phyloP scores from a whole-genome alignment of 768 basidiomycete genomes.

The Dioszegia aurantiaca region DNA sequence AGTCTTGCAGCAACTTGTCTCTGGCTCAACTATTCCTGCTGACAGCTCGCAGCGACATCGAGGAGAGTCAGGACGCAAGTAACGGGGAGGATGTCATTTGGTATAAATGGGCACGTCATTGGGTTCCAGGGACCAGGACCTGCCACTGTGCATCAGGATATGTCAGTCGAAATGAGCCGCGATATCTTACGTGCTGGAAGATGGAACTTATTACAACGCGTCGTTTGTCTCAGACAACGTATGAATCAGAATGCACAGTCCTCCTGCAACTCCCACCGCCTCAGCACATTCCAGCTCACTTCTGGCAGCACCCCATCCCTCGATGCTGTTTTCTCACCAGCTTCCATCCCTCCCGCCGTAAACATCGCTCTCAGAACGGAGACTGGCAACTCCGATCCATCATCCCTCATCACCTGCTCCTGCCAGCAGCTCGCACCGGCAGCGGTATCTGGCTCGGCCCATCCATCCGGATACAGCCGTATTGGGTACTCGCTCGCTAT shows the following conservation, averaged over 20 bases:
- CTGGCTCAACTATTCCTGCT: no score
- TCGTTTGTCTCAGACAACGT: no score
- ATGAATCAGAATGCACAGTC: not conserved
- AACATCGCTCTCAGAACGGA: conserved; percentile 9
- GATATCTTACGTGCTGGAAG: no score
- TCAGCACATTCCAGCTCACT: conserved; percentile 3
- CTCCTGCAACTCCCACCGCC: conserved; percentile 8
- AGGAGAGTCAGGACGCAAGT: no score
- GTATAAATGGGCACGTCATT: no score
- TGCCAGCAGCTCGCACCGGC: not conserved
- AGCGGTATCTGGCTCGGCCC: not conserved
- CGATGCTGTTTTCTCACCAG: not conserved
- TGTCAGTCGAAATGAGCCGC: no score
- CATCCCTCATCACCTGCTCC: not conserved
- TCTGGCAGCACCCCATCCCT: conserved; percentile 4
- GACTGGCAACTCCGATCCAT: not conserved
- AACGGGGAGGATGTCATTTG: no score
- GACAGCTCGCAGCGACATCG: no score
- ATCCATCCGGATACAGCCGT: not conserved
- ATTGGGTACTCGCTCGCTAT: conserved; percentile 5
- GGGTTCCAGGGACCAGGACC: no score
- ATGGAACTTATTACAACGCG: no score
- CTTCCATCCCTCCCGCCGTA: not conserved
- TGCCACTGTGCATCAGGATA: no score
- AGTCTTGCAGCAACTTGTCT: no score